Conservation (phyloP, 495 filamentous ascomycete genomes). For the Parmelia sp. region DNA sequence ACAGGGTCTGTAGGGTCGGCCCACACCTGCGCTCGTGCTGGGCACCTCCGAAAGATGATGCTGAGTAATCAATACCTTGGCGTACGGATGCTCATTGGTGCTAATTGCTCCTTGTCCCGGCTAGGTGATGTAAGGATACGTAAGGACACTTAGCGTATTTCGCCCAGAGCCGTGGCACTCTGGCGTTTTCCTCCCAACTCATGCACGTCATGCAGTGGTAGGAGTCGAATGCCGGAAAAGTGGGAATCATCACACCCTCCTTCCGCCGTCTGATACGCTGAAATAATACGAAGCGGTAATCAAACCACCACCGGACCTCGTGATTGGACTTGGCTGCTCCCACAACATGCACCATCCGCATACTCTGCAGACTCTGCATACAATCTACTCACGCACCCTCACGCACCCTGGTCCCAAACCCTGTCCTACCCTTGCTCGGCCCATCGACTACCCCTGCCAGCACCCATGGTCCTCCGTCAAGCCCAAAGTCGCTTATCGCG, state of each 20-base stretch:
- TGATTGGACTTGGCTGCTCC: background rate
- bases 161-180: background rate
- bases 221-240: background rate
- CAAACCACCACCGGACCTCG: background rate
- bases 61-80: background rate
- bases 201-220: background rate
- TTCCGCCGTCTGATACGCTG: background rate
- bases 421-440: background rate
- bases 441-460: background rate
- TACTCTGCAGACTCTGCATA: too few species aligned
- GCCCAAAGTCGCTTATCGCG: slow-evolving; percentile 1
- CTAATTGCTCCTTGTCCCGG: too few species aligned
- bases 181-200: background rate
- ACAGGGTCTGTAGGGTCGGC: too few species aligned
- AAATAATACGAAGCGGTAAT: background rate
- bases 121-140: too few species aligned
- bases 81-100: background rate
- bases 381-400: too few species aligned
- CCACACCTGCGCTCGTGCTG: too few species aligned
- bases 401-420: too few species aligned
- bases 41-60: too few species aligned
- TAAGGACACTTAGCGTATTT: background rate
- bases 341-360: background rate
- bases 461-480: too few species aligned
- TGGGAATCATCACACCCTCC: background rate